A percentile compares a stretch with the other conserved stretches of the same genome.
Evolutionary conservation across 768 basidiomycete genomes (phyloP).

Genomic region (Leccinum longicurvipes): DNA sequence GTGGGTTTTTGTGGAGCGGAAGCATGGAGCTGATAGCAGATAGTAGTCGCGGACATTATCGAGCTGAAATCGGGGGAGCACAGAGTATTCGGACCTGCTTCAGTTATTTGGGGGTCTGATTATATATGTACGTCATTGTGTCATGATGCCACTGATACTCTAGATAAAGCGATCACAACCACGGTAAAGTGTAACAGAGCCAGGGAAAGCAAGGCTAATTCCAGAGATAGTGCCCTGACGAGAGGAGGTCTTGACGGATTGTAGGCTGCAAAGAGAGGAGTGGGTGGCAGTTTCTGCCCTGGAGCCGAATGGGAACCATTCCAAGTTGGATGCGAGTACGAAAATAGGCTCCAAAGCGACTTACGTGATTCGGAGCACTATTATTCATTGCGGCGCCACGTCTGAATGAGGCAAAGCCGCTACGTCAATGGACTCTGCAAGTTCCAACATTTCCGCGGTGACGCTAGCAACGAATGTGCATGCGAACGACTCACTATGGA

Average conservation of each 20-base stretch:
- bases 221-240: slow-evolving; percentile 54
- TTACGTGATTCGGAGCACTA: too few relatives aligned
- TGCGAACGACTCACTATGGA: too few relatives aligned
- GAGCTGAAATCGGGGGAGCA: slow-evolving; percentile 12
- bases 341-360: slow-evolving; percentile 14
- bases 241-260: slow-evolving; percentile 46
- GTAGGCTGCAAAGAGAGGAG: slow-evolving; percentile 79
- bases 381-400: slow-evolving; percentile 60
- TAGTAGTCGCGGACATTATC: slow-evolving; percentile 3
- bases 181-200: slow-evolving; percentile 77
- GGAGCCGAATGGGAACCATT: slow-evolving; percentile 74
- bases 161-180: slow-evolving; percentile 40
- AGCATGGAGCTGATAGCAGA: not conserved
- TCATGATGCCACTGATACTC: not conserved
- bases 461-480: slow-evolving; percentile 68
- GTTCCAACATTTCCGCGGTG: slow-evolving; percentile 79
- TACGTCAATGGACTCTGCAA: slow-evolving; percentile 90
- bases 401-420: slow-evolving; percentile 73
- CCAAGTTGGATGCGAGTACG: slow-evolving; percentile 48
- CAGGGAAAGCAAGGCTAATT: slow-evolving; percentile 72
- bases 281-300: slow-evolving; percentile 92
- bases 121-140: not conserved
- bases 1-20: slow-evolving; percentile 11
- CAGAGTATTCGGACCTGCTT: slow-evolving; percentile 87
- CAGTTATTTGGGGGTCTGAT: slow-evolving; percentile 83